phyloP scores from a whole-genome alignment of 257 asterid species.

The Nicotiana noctiflora region DNA sequence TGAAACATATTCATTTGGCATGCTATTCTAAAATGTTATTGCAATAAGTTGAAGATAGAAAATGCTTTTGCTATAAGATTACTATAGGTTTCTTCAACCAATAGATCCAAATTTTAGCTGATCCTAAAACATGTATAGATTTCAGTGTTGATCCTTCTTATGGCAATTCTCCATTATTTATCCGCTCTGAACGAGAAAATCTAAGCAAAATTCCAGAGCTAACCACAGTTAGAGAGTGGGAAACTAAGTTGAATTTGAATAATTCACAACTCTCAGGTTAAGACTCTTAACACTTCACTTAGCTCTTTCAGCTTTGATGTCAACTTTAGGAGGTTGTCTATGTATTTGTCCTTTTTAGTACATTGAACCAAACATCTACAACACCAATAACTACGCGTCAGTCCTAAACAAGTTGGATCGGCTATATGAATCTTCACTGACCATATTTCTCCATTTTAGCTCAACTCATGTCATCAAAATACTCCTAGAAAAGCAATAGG shows the following conservation, averaged over 20 bases:
- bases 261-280: not conserved
- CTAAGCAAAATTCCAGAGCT: not conserved
- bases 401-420: too few species aligned
- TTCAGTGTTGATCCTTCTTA: not conserved
- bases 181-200: not conserved
- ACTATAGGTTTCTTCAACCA: not conserved
- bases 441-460: too few species aligned
- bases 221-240: not conserved
- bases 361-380: too few species aligned
- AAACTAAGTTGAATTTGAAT: not conserved
- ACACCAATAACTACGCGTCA: too few species aligned
- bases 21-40: too few species aligned
- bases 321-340: too few species aligned
- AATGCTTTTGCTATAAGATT: not conserved
- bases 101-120: not conserved
- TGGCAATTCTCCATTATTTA: not conserved
- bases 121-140: not conserved
- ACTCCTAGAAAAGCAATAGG: too few species aligned
- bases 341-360: too few species aligned
- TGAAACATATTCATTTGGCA: too few species aligned
- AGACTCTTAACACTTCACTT: not conserved
- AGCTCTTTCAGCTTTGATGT: not conserved
- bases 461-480: too few species aligned
- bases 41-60: too few species aligned
- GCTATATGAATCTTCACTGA: too few species aligned